Conservation (phyloP, 805 yeast species). For the Yueomyces sp. region DNA sequence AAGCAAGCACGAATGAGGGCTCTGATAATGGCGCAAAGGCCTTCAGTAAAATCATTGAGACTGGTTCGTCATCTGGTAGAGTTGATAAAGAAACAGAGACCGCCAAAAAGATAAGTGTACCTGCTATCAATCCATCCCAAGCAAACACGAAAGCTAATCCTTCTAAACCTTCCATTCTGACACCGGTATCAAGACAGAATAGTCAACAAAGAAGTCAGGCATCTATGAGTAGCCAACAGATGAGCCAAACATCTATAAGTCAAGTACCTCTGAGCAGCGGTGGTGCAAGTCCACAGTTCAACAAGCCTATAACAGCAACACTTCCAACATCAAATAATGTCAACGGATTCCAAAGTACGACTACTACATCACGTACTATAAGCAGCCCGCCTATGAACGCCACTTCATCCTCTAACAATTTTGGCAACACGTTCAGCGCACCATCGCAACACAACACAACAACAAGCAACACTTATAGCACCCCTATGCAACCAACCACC, state of each 20-base stretch:
- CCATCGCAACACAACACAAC: neutral
- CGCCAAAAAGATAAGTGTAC: slow-evolving; percentile 11
- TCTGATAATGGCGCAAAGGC: slow-evolving; percentile 10
- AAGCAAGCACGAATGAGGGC: slow-evolving; percentile 9
- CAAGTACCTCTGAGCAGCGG: no score
- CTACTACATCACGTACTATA: no score
- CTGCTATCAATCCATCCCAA: slow-evolving; percentile 17
- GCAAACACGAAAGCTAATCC: neutral
- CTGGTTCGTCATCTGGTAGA: slow-evolving; percentile 6
- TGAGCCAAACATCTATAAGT: no score
- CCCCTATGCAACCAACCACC: slow-evolving; percentile 1
- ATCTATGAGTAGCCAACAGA: neutral
- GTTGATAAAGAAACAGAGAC: slow-evolving; percentile 15
- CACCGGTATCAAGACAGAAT: neutral
- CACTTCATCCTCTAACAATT: no score
- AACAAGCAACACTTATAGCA: slow-evolving; percentile 2
- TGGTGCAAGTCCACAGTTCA: no score
- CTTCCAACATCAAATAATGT: no score
- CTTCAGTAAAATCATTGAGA: slow-evolving; percentile 15
- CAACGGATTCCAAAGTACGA: no score
- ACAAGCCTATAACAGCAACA: no score
- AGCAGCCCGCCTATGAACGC: no score
- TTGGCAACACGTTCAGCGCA: no score
- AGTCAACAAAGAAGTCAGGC: slow-evolving; percentile 1
- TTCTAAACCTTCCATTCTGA: neutral